Evolutionary conservation across 2,329 filamentous ascomycete genomes (phyloP), one percentile per base, ranked within the genome.

Genomic region (Alternaria triticimaculans): DNA sequence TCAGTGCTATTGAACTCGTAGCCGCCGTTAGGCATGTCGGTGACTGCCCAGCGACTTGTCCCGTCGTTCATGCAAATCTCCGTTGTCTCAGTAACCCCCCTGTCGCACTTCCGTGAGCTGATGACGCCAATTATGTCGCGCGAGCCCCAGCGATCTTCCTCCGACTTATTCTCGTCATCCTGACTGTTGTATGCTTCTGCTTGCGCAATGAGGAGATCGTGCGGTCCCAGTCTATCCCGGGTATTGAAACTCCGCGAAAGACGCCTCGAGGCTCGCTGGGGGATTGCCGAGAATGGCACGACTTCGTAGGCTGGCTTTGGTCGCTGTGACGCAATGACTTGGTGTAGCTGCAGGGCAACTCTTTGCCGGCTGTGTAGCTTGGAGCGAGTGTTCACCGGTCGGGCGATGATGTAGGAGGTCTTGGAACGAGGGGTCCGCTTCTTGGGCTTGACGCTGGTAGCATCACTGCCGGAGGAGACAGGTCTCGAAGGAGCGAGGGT

Each of bases 221-320:
- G 88, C 21, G 87, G 84, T 30, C 89, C 87, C 5, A 94, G 81
- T 58, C 88, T 85, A 49, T 88, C 87, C 71, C 88, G 89, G 21
- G 86, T 85, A 56, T 86, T 84, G 71, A 92, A 90, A 53, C 92
- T 84, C 7, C 87, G 85, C 1, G 90, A 88, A 88, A 88, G 67
- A 85, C 83, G 56, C 65, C 82, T 62, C 1, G 77, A 74, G 20
- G 76, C 76, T 28, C 75, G 85, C 81, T 63, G 86, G 80, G 49
- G 85, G 44, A 90, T 82, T 14, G 87, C 82, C n/a, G 87, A 87
- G 2, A 89, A 88, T 0, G 91, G 90, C 45, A 93, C 86, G n/a
- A 93, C 87, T 70, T 95, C 92, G 67, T 92, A 88, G 5, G 88
- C 86, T 1, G 92, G 92, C 55, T 85, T 84, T 0, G 90, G 90